Base-by-base conservation (phyloP, 768 basidiomycete species). In the Termitomyces sp. region DNA sequence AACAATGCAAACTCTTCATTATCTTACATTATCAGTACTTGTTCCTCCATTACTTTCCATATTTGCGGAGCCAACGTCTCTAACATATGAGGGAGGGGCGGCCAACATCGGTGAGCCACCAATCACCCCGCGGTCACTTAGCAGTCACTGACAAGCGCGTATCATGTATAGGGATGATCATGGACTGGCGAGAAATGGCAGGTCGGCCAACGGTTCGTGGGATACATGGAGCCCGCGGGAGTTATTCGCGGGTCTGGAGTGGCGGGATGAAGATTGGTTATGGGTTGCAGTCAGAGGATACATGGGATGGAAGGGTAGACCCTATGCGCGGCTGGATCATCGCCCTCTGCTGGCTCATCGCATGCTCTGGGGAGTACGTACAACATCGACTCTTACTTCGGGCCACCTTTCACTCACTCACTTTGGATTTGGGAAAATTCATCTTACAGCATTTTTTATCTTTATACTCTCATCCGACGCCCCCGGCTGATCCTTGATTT, bases 181-280 rank as follows among this genome's bases (percentile, higher is more conserved):
- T 99, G 86, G 95, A 98, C 72, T 99, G 97, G 97, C 80, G 94
- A 43, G 91, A 98, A 70, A 88, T 99, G 84, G 89, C 94, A 1
- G 90, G 93, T 4, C 73, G 82, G 49, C 84, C 90, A 3, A 94
- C 94, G 0, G 83, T 89, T 20, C 81, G 79, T 53, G 82, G 82
- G 25, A 69, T 84, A 53, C 79, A 83, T 22, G 86, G 84, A 16
- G 81, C 81, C 40, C 72, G 80, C 42, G 91, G 88, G 88, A 74
- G 72, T 49, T 78, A 83, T 35, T 76, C 82, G 40, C 85, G 89
- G 63, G 87, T 84, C 5, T 93, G 92, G 90, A 86, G 85, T 63
- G 85, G 88, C 43, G 89, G 92, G 3, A 82, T 84, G 70, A 83
- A 83, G 64, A 78, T 94, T 45, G 89, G 87, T 5, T 76, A 76